phyloP scores from a whole-genome alignment of 352 stramenopile genomes.

The Pythium phragmiticola region DNA sequence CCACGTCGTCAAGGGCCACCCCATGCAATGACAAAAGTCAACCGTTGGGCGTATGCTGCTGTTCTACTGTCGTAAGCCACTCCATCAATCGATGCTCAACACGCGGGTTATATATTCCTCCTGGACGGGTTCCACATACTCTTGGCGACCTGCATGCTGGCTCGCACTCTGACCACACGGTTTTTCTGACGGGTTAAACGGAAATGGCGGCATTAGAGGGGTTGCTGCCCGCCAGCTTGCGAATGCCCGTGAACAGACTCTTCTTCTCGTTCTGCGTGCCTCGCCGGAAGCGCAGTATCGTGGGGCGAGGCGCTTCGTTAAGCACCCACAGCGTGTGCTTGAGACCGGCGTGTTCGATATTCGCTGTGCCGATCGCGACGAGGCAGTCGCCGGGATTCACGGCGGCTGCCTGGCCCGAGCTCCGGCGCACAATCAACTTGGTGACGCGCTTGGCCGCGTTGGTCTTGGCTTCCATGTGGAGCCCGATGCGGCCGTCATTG shows the following conservation, averaged over 20 bases:
- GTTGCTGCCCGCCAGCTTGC: conserved; percentile 33
- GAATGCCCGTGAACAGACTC: conserved; percentile 63
- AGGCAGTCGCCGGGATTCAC: conserved; percentile 83
- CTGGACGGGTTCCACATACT: conserved; percentile 1
- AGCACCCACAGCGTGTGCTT: conserved; percentile 86
- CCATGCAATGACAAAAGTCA: conserved; percentile 52
- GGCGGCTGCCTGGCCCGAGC: conserved; percentile 60
- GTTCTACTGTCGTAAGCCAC: background rate
- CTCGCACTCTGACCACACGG: background rate
- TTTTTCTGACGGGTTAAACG: conserved; percentile 6
- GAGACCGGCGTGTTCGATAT: conserved; percentile 82
- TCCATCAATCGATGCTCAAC: conserved; percentile 11
- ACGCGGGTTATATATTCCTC: conserved; percentile 15
- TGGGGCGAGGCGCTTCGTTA: conserved; percentile 68
- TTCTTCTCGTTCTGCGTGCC: conserved; percentile 74
- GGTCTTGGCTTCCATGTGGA: conserved; percentile 54
- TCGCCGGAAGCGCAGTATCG: conserved; percentile 79
- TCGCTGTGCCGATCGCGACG: conserved; percentile 76
- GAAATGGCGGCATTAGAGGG: conserved; percentile 20
- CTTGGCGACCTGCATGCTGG: no score
- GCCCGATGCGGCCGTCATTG: conserved; percentile 55
- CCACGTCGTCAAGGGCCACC: conserved; percentile 72
- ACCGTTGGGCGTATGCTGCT: no score
- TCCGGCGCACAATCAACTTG: conserved; percentile 75
- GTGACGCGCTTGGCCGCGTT: conserved; percentile 49